Evolutionary conservation across 176 grass and related monocot species (phyloP).

Genomic region (Lolium multiflorum): DNA sequence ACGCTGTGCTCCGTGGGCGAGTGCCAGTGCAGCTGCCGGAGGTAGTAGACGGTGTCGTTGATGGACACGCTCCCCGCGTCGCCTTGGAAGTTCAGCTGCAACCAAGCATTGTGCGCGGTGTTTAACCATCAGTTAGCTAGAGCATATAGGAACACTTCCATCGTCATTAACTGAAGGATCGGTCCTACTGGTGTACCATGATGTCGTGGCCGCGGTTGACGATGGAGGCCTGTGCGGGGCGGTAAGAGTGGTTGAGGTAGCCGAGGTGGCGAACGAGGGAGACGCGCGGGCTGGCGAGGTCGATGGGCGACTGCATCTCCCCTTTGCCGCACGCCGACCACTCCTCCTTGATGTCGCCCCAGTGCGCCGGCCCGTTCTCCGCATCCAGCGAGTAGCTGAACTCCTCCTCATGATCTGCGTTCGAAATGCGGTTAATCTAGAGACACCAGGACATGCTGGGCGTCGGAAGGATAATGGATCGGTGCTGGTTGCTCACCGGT

Average conservation of each 20-base stretch:
- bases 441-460: too few relatives aligned
- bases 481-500: slow-evolving; percentile 20
- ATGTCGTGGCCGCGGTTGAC: slow-evolving; percentile 81
- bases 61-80: too few relatives aligned
- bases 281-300: slow-evolving; percentile 50
- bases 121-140: neutral
- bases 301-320: slow-evolving; percentile 73
- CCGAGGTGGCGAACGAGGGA: slow-evolving; percentile 40
- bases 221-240: slow-evolving; percentile 47
- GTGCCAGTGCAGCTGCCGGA: too few relatives aligned
- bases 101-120: too few relatives aligned
- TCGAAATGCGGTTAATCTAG: too few relatives aligned
- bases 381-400: slow-evolving; percentile 58
- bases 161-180: neutral
- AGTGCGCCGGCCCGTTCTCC: slow-evolving; percentile 60
- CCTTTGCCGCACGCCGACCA: slow-evolving; percentile 67
- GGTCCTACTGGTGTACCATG: slow-evolving; percentile 44
- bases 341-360: slow-evolving; percentile 63
- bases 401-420: slow-evolving; percentile 6
- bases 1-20: too few relatives aligned
- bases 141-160: too few relatives aligned
- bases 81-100: too few relatives aligned
- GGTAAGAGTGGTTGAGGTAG: slow-evolving; percentile 59
- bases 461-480: too few relatives aligned
- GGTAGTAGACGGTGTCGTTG: too few relatives aligned